phyloP scores from a whole-genome alignment of 805 yeast genomes.

The Candida morakotiae region DNA sequence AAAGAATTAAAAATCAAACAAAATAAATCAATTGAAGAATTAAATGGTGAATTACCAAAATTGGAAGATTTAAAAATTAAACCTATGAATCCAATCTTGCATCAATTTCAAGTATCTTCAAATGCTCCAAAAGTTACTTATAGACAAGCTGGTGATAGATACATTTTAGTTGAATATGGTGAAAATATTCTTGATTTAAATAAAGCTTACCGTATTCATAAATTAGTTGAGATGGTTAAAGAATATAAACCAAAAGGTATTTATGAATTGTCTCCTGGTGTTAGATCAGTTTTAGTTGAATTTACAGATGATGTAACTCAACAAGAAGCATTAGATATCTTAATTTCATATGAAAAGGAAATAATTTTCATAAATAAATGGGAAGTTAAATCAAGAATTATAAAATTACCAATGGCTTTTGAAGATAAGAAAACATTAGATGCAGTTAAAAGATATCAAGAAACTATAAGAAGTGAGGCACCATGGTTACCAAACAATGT shows the following conservation, averaged over 20 bases:
- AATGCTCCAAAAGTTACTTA: slow-evolving; percentile 70
- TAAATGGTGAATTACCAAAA: slow-evolving; percentile 41
- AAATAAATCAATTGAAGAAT: slow-evolving; percentile 47
- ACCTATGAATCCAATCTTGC: slow-evolving; percentile 70
- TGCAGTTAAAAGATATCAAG: slow-evolving; percentile 87
- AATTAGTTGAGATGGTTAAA: slow-evolving; percentile 69
- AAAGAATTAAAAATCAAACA: slow-evolving; percentile 57
- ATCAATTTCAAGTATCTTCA: slow-evolving; percentile 43
- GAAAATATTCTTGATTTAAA: slow-evolving; percentile 83
- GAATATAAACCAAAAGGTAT: slow-evolving; percentile 70
- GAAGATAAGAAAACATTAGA: slow-evolving; percentile 87
- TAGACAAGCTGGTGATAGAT: slow-evolving; percentile 97
- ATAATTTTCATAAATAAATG: slow-evolving; percentile 73
- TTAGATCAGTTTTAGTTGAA: slow-evolving; percentile 88
- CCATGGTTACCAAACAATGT: slow-evolving; percentile 99
- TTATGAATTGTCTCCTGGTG: slow-evolving; percentile 96
- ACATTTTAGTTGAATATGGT: slow-evolving; percentile 88
- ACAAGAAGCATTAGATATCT: slow-evolving; percentile 52
- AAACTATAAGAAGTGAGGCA: slow-evolving; percentile 87
- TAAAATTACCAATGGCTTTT: slow-evolving; percentile 92
- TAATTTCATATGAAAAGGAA: slow-evolving; percentile 73
- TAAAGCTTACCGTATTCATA: slow-evolving; percentile 78
- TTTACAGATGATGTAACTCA: slow-evolving; percentile 70
- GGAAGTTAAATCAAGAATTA: slow-evolving; percentile 78
- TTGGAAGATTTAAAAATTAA: slow-evolving; percentile 19